Evolutionary conservation across 1,284 basidiomycete species (phyloP), one percentile per base, ranked within the genome.

Genomic region (Melampsora occidentalis): DNA sequence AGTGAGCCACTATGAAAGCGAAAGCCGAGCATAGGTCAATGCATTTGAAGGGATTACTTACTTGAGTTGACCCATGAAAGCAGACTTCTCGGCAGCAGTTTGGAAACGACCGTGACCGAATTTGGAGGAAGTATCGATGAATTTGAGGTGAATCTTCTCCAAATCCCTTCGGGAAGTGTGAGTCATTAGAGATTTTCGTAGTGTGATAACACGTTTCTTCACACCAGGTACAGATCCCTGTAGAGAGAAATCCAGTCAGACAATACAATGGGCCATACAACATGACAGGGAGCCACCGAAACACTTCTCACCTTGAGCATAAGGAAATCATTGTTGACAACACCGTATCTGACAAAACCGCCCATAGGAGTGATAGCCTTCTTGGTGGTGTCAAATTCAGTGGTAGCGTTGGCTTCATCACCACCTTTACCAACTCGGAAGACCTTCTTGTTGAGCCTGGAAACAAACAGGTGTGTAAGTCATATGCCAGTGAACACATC

Each of bases 301-400:
- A 81, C 79, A 79, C 78, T 78, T 65, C 66, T 22, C 14, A 72
- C 77, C 78, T 80, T 80, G 84, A 98, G 87, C 86, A 98, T 90
- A 82, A 99, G 86, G 87, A 91, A 99, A 86, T 99, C 97, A 87
- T 97, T 95, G 88, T 93, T 95, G 86, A 99, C 91, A 83, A 97
- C 88, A 89, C 96, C 96, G 85, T 97, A 99, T 86, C 95, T 94
- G 78, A 94, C 94, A 90, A 97, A 99, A 84, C 96, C 97, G 86
- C 97, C 97, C 89, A 99, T 89, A 76, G 97, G 97, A 79, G 93
- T 99, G 86, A 99, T 98, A 79, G 86, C 81, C 88, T 99, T 99
- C 87, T 92, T 89, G 81, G 93, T 95, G 82, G 93, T 88, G 84
- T 97, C 94, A 79, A 90, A 90, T 80, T 96, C 94, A 68, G 97